phyloP scores from a whole-genome alignment of 2,329 filamentous ascomycete genomes.

The Verruconis gallopava region DNA sequence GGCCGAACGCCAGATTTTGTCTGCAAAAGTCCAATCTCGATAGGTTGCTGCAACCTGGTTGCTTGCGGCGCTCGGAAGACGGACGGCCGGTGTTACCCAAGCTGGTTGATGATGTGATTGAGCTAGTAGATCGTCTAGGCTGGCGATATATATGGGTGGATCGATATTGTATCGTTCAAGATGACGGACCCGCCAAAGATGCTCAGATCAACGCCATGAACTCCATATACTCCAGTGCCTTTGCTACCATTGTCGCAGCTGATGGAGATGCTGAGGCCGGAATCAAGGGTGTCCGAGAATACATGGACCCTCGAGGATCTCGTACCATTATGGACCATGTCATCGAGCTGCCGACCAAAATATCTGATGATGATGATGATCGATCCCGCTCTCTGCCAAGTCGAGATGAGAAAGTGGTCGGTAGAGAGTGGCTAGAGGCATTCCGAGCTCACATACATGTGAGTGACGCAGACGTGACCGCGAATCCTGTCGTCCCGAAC shows the following conservation, averaged over 20 bases:
- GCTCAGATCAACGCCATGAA: constrained; percentile 8
- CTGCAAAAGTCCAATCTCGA: neutral
- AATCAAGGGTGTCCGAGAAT: neutral
- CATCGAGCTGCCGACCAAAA: neutral
- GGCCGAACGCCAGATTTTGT: neutral
- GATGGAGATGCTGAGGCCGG: neutral
- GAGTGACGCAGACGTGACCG: too few species aligned
- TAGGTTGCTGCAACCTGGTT: neutral
- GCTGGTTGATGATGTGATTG: constrained; percentile 8
- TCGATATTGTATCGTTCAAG: constrained; percentile 12
- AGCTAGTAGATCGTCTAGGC: constrained; percentile 3
- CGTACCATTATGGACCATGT: neutral
- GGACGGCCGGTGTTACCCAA: neutral
- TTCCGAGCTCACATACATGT: neutral
- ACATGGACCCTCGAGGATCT: neutral
- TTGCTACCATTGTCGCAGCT: constrained; percentile 6
- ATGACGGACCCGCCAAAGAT: constrained; percentile 7
- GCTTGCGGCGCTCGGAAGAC: neutral
- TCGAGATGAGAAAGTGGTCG: too few species aligned
- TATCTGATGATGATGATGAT: neutral
- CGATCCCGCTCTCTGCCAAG: too few species aligned
- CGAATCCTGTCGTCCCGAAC: neutral
- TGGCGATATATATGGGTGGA: constrained; percentile 12
- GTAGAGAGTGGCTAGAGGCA: neutral
- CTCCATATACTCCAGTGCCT: constrained; percentile 1